Conservation (phyloP, 495 filamentous ascomycete species). For the Daldinia decipiens region DNA sequence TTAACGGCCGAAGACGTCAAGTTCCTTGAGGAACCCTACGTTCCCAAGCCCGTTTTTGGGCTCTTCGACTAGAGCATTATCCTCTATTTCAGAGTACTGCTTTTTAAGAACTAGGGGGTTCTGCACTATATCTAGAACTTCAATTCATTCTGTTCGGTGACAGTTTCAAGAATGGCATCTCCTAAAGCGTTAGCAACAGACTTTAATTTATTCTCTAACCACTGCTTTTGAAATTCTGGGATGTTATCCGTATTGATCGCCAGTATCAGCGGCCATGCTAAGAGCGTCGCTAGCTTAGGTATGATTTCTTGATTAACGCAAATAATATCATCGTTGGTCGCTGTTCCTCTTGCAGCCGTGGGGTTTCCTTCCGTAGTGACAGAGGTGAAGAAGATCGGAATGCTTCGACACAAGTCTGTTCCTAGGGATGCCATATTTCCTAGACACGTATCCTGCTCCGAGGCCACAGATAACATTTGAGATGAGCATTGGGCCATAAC, state of each 20-base stretch:
- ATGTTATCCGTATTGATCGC: constrained; percentile 39
- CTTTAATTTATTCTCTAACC: constrained; percentile 37
- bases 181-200: constrained; percentile 28
- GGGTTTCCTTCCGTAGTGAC: neutral
- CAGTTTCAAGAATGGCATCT: constrained; percentile 25
- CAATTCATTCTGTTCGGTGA: constrained; percentile 19
- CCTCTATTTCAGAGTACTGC: neutral
- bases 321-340: neutral
- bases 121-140: constrained; percentile 22
- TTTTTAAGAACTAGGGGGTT: neutral
- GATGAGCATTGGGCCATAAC: constrained; percentile 18
- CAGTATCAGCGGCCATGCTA: constrained; percentile 48
- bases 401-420: constrained; percentile 35
- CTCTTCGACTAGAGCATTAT: neutral
- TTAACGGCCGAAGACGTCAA: constrained; percentile 67
- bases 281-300: constrained; percentile 36
- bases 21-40: constrained; percentile 71
- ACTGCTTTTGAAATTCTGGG: constrained; percentile 39
- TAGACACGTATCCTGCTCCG: constrained; percentile 26
- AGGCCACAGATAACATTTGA: neutral
- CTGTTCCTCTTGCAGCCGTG: neutral
- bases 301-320: constrained; percentile 17
- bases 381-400: constrained; percentile 37
- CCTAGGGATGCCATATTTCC: constrained; percentile 35
- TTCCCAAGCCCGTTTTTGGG: constrained; percentile 17